Base-by-base conservation (phyloP, 2,329 filamentous ascomycete genomes). In the Taxawa tesnikishii region DNA sequence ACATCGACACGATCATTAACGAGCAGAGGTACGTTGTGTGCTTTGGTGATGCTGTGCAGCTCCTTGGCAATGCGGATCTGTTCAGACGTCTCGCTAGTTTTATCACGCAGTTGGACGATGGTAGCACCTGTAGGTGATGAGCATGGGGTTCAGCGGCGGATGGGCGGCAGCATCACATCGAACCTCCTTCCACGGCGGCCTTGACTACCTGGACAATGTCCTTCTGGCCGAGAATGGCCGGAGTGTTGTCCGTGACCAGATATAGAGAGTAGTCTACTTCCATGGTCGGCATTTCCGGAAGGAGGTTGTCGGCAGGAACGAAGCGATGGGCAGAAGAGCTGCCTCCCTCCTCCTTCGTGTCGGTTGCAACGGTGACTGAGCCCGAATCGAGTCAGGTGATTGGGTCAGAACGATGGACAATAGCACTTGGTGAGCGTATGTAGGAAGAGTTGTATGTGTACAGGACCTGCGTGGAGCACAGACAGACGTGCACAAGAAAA, bases 1-100 rank as follows among this genome's bases (percentile, higher is more conserved):
- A 96, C 83, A 52, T 94, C 87, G 5, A 94, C 72, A 9, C 87
- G 75, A 54, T 96, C 90, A 52, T 96, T 96, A 62, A 96, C 85
- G 33, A 96, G 64, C 36, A 96, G 68, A 17, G 88, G 88, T 3
- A 94, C 73, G 11, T 66, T 65, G 49, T 80, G 67, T 28, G 63
- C 63, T 41, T 63, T 64, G 13, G 84, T 88, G 40, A 90, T 61
- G 23, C 61, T 55, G 53, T 93, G 85, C 31, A 96, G 67, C 43
- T 63, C 67, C 45, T 67, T 69, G 11, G 79, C 87, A 26, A 69
- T 81, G n/a, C 67, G 60, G 29, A 94, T 70, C 39, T 90, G 69
- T 8, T 63, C 65, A 13, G 68, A 73, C 2, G 81, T 90, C 45
- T 87, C 79, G 49, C 74, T 78, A 26, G 67, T 74, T 62, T 96